These are phyloP conservation scores for Acmispon strigosus DNA, from an alignment of 306 rosid genomes.

Conservation along the genomic window DNA sequence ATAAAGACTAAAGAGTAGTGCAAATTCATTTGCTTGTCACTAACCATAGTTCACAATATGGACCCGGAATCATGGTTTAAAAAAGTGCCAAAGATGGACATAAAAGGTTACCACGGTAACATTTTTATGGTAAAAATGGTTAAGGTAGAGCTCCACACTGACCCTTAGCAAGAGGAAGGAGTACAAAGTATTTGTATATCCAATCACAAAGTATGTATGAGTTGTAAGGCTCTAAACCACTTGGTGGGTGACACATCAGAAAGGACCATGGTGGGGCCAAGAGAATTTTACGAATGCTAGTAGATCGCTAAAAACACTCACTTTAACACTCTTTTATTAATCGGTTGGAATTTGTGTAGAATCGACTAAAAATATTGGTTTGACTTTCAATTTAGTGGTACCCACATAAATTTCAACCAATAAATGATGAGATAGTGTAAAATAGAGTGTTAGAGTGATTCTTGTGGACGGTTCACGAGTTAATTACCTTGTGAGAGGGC, in stretches of 20 bases:
- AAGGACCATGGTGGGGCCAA: slow-evolving; percentile 43
- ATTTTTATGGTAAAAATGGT: neutral
- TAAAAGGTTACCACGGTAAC: slow-evolving; percentile 1
- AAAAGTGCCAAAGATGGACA: neutral
- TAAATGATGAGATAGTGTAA: too few species aligned
- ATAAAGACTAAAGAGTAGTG: neutral
- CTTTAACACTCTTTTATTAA: too few species aligned
- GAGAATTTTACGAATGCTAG: neutral
- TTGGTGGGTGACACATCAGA: slow-evolving; percentile 90
- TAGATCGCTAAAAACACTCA: too few species aligned
- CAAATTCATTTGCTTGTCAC: slow-evolving; percentile 20
- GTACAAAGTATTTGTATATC: too few species aligned
- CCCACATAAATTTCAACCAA: too few species aligned
- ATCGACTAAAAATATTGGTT: too few species aligned
- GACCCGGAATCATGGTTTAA: slow-evolving; percentile 18
- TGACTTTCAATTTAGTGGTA: too few species aligned
- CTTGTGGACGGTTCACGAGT: too few species aligned
- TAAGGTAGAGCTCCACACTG: slow-evolving; percentile 7
- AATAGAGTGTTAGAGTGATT: too few species aligned
- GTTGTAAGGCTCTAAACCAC: slow-evolving; percentile 71
- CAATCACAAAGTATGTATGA: slow-evolving; percentile 18
- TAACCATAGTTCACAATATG: slow-evolving; percentile 23
- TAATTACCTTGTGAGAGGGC: slow-evolving; percentile 19
- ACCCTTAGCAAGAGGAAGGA: slow-evolving; percentile 21
- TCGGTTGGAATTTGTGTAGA: too few species aligned